Evolutionary conservation across 202 grass and related monocot genomes (phyloP), one percentile per base, ranked within the genome.

Genomic region (Digitaria exilis): DNA sequence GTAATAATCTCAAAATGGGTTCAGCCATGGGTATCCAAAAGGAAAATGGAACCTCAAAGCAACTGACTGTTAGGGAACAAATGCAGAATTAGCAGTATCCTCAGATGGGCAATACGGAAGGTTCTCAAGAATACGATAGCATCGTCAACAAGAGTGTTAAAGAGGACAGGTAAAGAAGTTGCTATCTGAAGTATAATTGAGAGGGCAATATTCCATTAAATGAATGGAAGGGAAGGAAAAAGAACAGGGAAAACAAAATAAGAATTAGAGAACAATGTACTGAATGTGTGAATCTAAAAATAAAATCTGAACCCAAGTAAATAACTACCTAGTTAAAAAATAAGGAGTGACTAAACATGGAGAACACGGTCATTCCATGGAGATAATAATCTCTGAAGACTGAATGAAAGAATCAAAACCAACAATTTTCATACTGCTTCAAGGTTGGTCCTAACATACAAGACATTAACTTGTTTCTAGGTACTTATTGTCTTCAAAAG

Each of bases 1-100:
- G 84, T 37, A 91, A 84, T 78, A 85, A 85, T 87, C 58, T 80
- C 41, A 88, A 84, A 71, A 30, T 78, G 88, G 79, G 66, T 81
- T 79, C 32, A 78, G 78, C 84, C 89, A 94, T 94, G 65, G 80
- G 69, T 85, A 82, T 66, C 82, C 64, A 84, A 83, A 76, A 73
- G 92, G 92, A 81, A 90, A 63, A 43, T 43, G 78, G 63, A 41
- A 55, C 9, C 64, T 69, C 71, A 62, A 84, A 85, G 77, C 73
- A 89, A 63, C 74, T 49, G 57, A 52, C 37, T 79, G 59, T 52
- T 55, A 69, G 34, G 77, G 77, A 81, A 60, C 24, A 82, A 78
- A 51, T 51, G 45, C 72, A 75, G 34, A 81, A 69, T 68, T 39
- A 86, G 79, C 31, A 75, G 41, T 63, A 81, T 57, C 59, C 43